These are phyloP conservation scores for Boletus sp. DNA, from an alignment of 768 basidiomycete genomes.

Conservation along the genomic window DNA sequence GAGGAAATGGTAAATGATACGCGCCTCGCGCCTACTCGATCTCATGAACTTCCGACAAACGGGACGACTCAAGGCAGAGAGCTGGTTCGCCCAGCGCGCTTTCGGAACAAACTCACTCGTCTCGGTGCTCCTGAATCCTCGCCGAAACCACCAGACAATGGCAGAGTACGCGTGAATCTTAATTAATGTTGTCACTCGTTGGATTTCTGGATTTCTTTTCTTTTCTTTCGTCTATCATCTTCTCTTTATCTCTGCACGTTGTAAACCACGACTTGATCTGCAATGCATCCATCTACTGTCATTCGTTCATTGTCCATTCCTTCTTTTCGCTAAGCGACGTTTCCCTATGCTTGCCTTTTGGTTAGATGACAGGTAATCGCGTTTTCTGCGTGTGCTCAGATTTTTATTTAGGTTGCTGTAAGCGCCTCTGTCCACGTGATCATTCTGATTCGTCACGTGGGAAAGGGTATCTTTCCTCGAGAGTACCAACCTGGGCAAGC, in stretches of 20 bases:
- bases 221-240: neutral
- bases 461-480: slow-evolving; percentile 5
- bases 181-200: slow-evolving; percentile 26
- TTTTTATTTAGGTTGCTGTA: neutral
- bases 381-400: neutral
- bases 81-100: slow-evolving; percentile 22
- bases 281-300: slow-evolving; percentile 23
- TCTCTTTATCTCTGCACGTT: slow-evolving; percentile 23
- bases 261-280: slow-evolving; percentile 23
- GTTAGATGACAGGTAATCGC: slow-evolving; percentile 5
- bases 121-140: slow-evolving; percentile 27
- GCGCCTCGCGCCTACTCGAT: slow-evolving; percentile 22
- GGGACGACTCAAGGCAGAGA: slow-evolving; percentile 22
- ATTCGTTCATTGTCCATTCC: slow-evolving; percentile 7
- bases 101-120: slow-evolving; percentile 29
- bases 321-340: slow-evolving; percentile 5
- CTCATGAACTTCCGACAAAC: slow-evolving; percentile 25
- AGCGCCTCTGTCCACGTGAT: slow-evolving; percentile 19
- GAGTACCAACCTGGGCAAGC: slow-evolving; percentile 1
- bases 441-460: slow-evolving; percentile 22
- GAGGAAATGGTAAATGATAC: slow-evolving; percentile 27
- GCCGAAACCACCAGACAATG: slow-evolving; percentile 30
- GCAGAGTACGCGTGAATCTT: slow-evolving; percentile 36
- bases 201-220: slow-evolving; percentile 4
- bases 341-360: slow-evolving; percentile 4